Evolutionary conservation across 352 stramenopile species (phyloP).

Genomic region (Halophytophthora polymorphica): DNA sequence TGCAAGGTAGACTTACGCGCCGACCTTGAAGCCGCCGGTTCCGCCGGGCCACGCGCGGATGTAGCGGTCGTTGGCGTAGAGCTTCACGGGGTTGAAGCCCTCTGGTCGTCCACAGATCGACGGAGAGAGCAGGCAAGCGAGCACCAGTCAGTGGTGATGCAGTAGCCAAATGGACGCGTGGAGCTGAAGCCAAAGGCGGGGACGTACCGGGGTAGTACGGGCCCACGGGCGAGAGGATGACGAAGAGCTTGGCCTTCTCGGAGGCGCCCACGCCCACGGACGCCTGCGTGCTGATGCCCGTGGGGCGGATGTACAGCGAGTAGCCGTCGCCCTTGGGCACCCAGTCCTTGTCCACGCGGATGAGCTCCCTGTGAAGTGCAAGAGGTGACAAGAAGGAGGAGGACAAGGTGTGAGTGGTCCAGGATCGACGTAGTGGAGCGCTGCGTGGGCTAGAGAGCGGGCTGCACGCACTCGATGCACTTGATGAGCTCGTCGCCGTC

Average conservation of each 20-base stretch:
- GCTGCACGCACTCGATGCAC: conserved; percentile 85
- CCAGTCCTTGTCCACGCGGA: conserved; percentile 89
- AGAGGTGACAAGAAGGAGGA: too few species aligned
- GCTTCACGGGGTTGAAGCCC: conserved; percentile 90
- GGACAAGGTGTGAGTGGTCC: too few species aligned
- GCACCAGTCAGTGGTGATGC: too few species aligned
- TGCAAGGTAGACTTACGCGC: conserved; percentile 41
- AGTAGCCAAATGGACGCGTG: not conserved
- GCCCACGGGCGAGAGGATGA: conserved; percentile 95
- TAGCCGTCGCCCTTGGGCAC: conserved; percentile 95
- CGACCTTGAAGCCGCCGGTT: conserved; percentile 92
- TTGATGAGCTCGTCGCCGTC: conserved; percentile 89
- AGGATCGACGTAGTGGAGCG: too few species aligned
- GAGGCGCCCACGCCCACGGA: conserved; percentile 90
- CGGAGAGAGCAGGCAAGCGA: not conserved
- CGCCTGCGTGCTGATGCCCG: conserved; percentile 91
- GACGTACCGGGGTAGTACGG: conserved; percentile 93
- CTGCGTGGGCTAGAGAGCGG: too few species aligned
- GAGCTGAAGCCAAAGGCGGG: not conserved
- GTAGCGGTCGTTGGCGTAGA: conserved; percentile 90
- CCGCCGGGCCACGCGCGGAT: conserved; percentile 96
- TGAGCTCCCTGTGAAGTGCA: conserved; percentile 31
- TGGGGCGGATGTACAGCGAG: conserved; percentile 95
- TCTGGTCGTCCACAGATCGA: conserved; percentile 24
- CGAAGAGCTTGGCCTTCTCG: conserved; percentile 90